Conservation (phyloP, 2,329 filamentous ascomycete genomes). For the Anthostomella pinea region DNA sequence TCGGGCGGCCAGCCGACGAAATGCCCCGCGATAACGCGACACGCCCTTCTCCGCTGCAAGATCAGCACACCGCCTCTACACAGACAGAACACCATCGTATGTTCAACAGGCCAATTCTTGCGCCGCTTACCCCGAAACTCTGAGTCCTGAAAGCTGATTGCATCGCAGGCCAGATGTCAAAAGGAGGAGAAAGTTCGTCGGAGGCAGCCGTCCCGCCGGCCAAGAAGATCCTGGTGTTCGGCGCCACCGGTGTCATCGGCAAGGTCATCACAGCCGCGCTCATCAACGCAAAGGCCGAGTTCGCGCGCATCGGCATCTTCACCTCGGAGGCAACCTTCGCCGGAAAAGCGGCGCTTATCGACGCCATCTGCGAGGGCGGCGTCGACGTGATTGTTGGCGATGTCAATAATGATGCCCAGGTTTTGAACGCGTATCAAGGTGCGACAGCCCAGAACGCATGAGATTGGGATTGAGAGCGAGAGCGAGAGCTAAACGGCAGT, state of each 20-base stretch:
- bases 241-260: conserved; percentile 34
- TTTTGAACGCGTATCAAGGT: conserved; percentile 52
- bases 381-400: conserved; percentile 56
- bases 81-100: too few relatives aligned
- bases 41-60: too few relatives aligned
- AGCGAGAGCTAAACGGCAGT: conserved; percentile 15
- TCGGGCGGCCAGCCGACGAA: too few relatives aligned
- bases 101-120: too few relatives aligned
- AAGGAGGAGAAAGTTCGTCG: too few relatives aligned
- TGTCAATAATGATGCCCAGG: conserved; percentile 45
- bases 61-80: too few relatives aligned
- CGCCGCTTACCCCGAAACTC: too few relatives aligned
- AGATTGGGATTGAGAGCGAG: not conserved
- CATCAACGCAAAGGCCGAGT: conserved; percentile 29
- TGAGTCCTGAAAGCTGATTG: too few relatives aligned
- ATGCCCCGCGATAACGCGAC: too few relatives aligned
- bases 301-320: conserved; percentile 44
- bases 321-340: conserved; percentile 51
- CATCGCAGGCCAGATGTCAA: too few relatives aligned
- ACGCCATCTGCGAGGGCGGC: conserved; percentile 40
- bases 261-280: conserved; percentile 34
- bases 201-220: too few relatives aligned
- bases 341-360: conserved; percentile 46
- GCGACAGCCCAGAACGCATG: not conserved
- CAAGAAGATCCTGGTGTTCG: conserved; percentile 33